phyloP scores from a whole-genome alignment of 2,329 filamentous ascomycete species.

The Epichloe typhina region DNA sequence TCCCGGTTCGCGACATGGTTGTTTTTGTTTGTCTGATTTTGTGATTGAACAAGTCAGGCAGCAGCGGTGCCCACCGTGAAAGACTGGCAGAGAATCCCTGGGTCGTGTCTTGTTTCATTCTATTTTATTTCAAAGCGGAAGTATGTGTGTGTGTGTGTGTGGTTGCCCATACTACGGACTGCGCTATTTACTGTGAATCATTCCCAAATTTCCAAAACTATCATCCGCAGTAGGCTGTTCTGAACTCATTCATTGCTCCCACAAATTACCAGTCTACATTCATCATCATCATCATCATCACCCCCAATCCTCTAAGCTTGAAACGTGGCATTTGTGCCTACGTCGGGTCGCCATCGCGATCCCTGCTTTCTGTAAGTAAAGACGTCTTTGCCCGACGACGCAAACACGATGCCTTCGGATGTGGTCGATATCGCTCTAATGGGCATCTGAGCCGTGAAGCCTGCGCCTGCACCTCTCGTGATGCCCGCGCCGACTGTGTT shows the following conservation, averaged over 20 bases:
- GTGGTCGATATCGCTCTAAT: conserved; percentile 8
- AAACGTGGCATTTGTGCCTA: conserved; percentile 1
- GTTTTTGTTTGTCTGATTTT: neutral
- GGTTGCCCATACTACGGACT: neutral
- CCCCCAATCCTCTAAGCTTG: neutral
- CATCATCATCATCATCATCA: neutral
- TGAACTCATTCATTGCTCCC: neutral
- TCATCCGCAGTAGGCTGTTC: too few species aligned
- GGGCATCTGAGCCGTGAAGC: conserved; percentile 4
- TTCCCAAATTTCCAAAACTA: too few species aligned
- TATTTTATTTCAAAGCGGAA: too few species aligned
- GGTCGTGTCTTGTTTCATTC: neutral
- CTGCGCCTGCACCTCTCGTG: conserved; percentile 1
- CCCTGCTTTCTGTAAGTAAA: conserved; percentile 7
- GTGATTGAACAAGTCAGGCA: too few species aligned
- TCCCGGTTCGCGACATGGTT: neutral
- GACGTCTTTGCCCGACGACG: conserved; percentile 8
- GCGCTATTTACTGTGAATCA: neutral
- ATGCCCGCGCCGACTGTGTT: conserved; percentile 6
- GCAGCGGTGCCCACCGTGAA: too few species aligned
- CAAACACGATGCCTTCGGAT: conserved; percentile 10
- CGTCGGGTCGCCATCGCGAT: conserved; percentile 5
- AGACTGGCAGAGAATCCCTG: neutral
- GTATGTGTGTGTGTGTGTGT: neutral
- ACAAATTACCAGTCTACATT: neutral